Evolutionary conservation across 805 yeast species (phyloP), one percentile per base, ranked within the genome.

Genomic region (Saccharomycopsis fibuligera): DNA sequence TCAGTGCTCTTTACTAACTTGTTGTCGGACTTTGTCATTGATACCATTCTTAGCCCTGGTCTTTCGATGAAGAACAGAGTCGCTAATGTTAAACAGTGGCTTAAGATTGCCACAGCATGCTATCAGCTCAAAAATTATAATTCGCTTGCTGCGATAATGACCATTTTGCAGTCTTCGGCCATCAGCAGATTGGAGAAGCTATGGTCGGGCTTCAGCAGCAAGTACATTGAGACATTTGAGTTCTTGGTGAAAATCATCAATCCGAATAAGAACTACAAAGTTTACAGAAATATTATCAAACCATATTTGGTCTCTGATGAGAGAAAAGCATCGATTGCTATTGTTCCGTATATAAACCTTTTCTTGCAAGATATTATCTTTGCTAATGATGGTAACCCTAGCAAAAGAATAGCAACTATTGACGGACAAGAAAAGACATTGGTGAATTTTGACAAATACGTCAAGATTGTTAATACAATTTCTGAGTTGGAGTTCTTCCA

Each of bases 361-460:
- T 85, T 83, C 61, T 66, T 86, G 40, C 93, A 83, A 63, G 95
- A 86, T 63, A 69, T 86, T 57, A 84, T 90, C 0, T 84, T 85
- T 65, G 78, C 84, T n/a, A 75, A 80, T 45, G 95, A 86, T 56
- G 91, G 93, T n/a, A 85, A 85, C 60, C 74, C 83, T 35, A 81
- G 78, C 57, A 80, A 68, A 60, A 70, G 90, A 60, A 69, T 68
- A 47, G 48, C 41, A 14, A 29, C 22, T 8, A 62, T 68, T 4
- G 76, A 77, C 57, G 67, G 78, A 57, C 72, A 72, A 54, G 78
- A 76, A 58, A 76, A 76, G 57, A 35, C 19, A 4, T 68, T 83
- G 54, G 77, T 86, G 58, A 84, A 86, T 59, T 76, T 85, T 54
- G 93, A 83, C 60, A 86, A 86, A 60, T 82, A 81, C 59, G 71